Percentiles rank a stretch among this genome's conserved stretches.
phyloP scores from a whole-genome alignment of 768 basidiomycete species.

The Roridomyces roridus region DNA sequence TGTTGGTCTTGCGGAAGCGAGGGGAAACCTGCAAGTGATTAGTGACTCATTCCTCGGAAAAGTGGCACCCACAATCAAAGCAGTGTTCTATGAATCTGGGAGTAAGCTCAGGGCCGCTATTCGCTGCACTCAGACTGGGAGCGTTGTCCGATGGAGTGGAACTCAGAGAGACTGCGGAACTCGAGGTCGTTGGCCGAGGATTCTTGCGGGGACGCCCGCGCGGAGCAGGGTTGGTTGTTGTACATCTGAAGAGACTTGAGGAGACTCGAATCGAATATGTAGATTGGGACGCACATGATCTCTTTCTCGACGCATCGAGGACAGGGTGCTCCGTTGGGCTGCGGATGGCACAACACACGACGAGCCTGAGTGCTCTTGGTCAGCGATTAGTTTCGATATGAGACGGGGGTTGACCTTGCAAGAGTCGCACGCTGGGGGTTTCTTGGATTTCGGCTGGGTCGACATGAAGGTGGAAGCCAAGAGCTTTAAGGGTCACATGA shows the following conservation, averaged over 20 bases:
- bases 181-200: too few species aligned
- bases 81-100: conserved; percentile 4
- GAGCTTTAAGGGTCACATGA: too few species aligned
- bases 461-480: too few species aligned
- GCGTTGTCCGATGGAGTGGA: neutral
- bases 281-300: neutral
- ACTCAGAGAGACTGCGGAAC: neutral
- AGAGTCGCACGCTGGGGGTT: too few species aligned
- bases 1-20: neutral
- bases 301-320: conserved; percentile 3
- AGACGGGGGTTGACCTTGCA: too few species aligned
- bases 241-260: neutral
- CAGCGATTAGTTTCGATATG: too few species aligned
- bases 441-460: too few species aligned
- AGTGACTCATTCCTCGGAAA: too few species aligned
- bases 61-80: conserved; percentile 11
- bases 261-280: neutral
- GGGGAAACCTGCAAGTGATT: neutral
- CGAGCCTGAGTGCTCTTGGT: too few species aligned
- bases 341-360: conserved; percentile 4
- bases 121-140: too few species aligned
- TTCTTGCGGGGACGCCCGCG: neutral
- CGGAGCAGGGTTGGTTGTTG: neutral
- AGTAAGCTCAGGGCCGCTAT: conserved; percentile 14
- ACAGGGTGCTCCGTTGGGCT: conserved; percentile 5